A percentile compares a stretch with the other conserved stretches of the same genome.
These are phyloP conservation scores for Oleoguttula mirabilis DNA, from an alignment of 495 filamentous ascomycete genomes.

Conservation along the genomic window DNA sequence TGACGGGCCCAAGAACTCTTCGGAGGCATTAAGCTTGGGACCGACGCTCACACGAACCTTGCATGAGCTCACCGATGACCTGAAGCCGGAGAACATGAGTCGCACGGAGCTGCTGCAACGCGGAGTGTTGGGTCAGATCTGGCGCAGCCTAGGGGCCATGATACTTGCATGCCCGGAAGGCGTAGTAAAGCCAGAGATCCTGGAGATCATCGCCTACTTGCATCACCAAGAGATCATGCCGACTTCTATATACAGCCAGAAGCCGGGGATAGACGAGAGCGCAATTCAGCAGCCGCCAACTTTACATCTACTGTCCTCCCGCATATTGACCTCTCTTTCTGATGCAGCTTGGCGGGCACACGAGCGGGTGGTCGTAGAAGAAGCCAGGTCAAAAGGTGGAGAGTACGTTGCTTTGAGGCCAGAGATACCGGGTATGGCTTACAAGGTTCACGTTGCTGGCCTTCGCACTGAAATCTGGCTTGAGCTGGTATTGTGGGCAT, in stretches of 20 bases:
- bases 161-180: slow-evolving; percentile 40
- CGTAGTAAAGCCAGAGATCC: slow-evolving; percentile 43
- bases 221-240: slow-evolving; percentile 48
- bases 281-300: slow-evolving; percentile 44
- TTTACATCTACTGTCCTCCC: slow-evolving; percentile 42
- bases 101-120: too few species aligned
- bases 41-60: too few species aligned
- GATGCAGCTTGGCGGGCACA: slow-evolving; percentile 50
- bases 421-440: slow-evolving; percentile 40
- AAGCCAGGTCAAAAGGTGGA: slow-evolving; percentile 35
- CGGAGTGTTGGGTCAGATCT: slow-evolving; percentile 30
- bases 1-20: not conserved
- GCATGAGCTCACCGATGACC: too few species aligned
- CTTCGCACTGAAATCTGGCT: slow-evolving; percentile 52
- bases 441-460: slow-evolving; percentile 40
- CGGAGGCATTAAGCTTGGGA: too few species aligned
- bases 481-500: slow-evolving; percentile 55
- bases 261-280: slow-evolving; percentile 24
- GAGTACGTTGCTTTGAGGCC: slow-evolving; percentile 27
- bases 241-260: slow-evolving; percentile 45
- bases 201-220: slow-evolving; percentile 46
- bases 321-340: slow-evolving; percentile 49
- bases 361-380: slow-evolving; percentile 33
- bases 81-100: too few species aligned
- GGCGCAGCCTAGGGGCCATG: slow-evolving; percentile 43